phyloP scores from a whole-genome alignment of 139 green algal genomes.

The Chlorella sp. region DNA sequence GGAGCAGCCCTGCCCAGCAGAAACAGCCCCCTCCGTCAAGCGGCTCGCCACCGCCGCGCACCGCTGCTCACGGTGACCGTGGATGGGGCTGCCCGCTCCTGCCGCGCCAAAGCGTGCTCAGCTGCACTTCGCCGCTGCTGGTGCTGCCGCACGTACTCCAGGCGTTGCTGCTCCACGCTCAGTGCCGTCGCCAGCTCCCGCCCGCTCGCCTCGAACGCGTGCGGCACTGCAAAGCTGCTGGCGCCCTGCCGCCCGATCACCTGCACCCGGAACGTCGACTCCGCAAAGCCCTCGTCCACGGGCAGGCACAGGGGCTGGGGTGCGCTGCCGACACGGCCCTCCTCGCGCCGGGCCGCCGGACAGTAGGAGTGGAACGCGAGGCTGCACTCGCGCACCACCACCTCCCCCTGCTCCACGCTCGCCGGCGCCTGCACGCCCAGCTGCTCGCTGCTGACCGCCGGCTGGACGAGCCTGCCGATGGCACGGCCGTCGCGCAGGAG shows the following conservation, averaged over 20 bases:
- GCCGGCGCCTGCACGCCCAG: neutral
- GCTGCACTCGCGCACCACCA: neutral
- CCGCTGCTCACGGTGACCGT: conserved; percentile 14
- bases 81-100: no score
- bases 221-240: conserved; percentile 1
- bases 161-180: conserved; percentile 18
- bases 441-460: neutral
- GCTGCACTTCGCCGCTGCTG: conserved; percentile 3
- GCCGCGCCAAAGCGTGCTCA: no score
- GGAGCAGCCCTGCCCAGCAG: neutral
- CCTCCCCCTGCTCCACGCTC: neutral
- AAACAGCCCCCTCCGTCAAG: no score
- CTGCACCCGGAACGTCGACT: conserved; percentile 6
- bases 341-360: no score
- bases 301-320: conserved; percentile 9
- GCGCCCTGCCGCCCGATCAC: conserved; percentile 7
- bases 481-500: conserved; percentile 7
- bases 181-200: conserved; percentile 4
- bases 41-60: neutral
- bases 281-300: conserved; percentile 1
- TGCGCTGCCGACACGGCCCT: neutral
- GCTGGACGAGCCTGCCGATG: conserved; percentile 11
- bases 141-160: conserved; percentile 20
- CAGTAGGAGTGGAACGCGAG: neutral
- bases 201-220: neutral